Percentiles rank a stretch among this genome's conserved stretches.
phyloP scores from a whole-genome alignment of 2,329 filamentous ascomycete genomes.

The Exophiala lecanii-corni region DNA sequence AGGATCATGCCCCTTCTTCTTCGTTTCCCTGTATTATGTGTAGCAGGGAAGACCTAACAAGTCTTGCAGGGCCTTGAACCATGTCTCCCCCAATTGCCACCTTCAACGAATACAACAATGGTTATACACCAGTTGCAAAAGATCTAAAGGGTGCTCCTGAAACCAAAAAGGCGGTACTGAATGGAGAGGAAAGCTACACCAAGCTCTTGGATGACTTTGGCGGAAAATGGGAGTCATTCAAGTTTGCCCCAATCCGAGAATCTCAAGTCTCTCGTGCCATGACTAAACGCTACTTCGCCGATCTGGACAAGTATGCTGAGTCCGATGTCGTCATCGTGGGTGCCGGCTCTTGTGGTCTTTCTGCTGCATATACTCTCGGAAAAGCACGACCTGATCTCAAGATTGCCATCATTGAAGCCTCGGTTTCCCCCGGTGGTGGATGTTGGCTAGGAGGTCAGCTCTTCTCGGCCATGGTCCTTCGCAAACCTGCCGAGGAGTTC shows the following conservation, averaged over 20 bases:
- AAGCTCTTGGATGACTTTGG: slow-evolving; percentile 62
- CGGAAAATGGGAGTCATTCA: slow-evolving; percentile 75
- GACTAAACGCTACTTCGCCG: slow-evolving; percentile 87
- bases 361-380: slow-evolving; percentile 76
- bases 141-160: slow-evolving; percentile 33
- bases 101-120: slow-evolving; percentile 40
- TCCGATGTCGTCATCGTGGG: slow-evolving; percentile 92
- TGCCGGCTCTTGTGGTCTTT: slow-evolving; percentile 82
- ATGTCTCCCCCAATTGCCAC: slow-evolving; percentile 78
- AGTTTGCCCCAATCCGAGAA: slow-evolving; percentile 83
- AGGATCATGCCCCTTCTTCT: slow-evolving; percentile 88
- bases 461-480: slow-evolving; percentile 93
- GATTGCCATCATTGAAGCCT: slow-evolving; percentile 86
- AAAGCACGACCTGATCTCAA: slow-evolving; percentile 82
- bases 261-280: slow-evolving; percentile 89
- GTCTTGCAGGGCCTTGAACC: slow-evolving; percentile 35
- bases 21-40: slow-evolving; percentile 29
- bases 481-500: slow-evolving; percentile 85
- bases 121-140: slow-evolving; percentile 27
- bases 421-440: slow-evolving; percentile 76
- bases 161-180: slow-evolving; percentile 43
- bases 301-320: slow-evolving; percentile 84
- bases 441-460: slow-evolving; percentile 93
- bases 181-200: slow-evolving; percentile 33
- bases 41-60: too few species aligned